Percentiles rank a stretch among this genome's conserved stretches.
phyloP scores from a whole-genome alignment of 192 early-diverging fungal species.

The Allomyces macrogynus region DNA sequence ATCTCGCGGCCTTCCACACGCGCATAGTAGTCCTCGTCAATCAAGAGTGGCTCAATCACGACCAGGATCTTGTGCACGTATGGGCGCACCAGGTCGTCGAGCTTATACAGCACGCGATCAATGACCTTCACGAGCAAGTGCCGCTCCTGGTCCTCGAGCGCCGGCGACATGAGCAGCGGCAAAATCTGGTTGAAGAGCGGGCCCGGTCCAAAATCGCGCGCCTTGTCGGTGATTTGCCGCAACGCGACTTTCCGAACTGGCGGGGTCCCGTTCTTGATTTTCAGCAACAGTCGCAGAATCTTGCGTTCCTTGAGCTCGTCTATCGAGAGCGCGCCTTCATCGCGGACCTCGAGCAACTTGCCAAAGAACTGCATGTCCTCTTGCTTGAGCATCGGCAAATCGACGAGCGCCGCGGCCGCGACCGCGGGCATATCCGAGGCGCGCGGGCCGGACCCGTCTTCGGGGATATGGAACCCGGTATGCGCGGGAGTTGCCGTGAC shows the following conservation, averaged over 20 bases:
- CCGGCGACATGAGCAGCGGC: conserved; percentile 88
- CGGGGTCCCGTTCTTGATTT: conserved; percentile 96
- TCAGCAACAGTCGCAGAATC: conserved; percentile 83
- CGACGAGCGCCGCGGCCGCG: conserved; percentile 13
- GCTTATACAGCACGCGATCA: conserved; percentile 84
- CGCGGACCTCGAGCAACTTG: conserved; percentile 63
- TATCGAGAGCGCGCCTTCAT: conserved; percentile 56
- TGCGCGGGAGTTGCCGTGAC: conserved; percentile 62
- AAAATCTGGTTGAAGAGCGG: conserved; percentile 92
- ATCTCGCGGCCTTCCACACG: conserved; percentile 87
- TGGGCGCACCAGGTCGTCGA: conserved; percentile 88
- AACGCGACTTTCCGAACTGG: conserved; percentile 81
- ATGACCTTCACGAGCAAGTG: conserved; percentile 96
- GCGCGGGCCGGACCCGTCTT: conserved; percentile 26
- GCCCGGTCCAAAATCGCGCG: conserved; percentile 79
- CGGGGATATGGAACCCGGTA: conserved; percentile 79
- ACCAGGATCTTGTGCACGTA: conserved; percentile 98
- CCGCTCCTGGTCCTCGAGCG: conserved; percentile 93
- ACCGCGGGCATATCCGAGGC: conserved; percentile 56
- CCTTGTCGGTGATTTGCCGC: conserved; percentile 89
- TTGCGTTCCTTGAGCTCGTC: conserved; percentile 88
- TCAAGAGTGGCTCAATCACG: conserved; percentile 90
- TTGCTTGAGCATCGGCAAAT: conserved; percentile 79
- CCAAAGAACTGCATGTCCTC: conserved; percentile 98
- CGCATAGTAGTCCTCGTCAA: conserved; percentile 95